Conservation (phyloP, 108 stramenopile species). For the Skeletonema grethae region DNA sequence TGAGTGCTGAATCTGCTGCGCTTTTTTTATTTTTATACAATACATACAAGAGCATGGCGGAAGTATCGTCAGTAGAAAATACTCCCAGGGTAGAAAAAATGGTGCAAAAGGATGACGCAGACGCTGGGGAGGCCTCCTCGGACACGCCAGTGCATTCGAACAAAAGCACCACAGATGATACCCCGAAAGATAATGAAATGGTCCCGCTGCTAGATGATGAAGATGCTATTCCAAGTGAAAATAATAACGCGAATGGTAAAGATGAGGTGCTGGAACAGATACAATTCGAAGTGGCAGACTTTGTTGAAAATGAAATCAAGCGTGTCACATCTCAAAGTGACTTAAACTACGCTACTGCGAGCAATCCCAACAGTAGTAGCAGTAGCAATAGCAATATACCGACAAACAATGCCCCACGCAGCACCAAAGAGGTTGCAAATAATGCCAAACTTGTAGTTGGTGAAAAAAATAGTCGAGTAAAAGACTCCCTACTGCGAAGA, state of each 20-base stretch:
- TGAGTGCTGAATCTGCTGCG: neutral
- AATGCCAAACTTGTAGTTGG: neutral
- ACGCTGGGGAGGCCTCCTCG: neutral
- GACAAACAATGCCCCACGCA: neutral
- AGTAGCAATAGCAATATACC: neutral
- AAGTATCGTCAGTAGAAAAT: neutral
- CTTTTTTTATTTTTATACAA: neutral
- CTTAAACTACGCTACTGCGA: neutral
- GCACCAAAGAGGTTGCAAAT: neutral
- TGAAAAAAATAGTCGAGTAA: neutral
- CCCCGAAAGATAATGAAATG: neutral
- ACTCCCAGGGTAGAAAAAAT: neutral
- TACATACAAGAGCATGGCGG: neutral
- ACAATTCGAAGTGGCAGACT: neutral
- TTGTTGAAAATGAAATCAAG: slow-evolving; percentile 1
- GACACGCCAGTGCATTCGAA: neutral
- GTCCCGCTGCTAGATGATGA: slow-evolving; percentile 1
- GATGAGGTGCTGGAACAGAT: neutral
- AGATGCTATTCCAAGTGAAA: neutral
- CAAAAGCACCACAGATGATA: neutral
- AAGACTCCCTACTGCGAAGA: neutral
- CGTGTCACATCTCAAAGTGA: neutral
- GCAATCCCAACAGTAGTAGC: neutral
- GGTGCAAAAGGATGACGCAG: neutral
- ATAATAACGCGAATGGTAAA: neutral